Evolutionary conservation across 306 rosid genomes (phyloP).

Genomic region (Acacia melanoxylon): DNA sequence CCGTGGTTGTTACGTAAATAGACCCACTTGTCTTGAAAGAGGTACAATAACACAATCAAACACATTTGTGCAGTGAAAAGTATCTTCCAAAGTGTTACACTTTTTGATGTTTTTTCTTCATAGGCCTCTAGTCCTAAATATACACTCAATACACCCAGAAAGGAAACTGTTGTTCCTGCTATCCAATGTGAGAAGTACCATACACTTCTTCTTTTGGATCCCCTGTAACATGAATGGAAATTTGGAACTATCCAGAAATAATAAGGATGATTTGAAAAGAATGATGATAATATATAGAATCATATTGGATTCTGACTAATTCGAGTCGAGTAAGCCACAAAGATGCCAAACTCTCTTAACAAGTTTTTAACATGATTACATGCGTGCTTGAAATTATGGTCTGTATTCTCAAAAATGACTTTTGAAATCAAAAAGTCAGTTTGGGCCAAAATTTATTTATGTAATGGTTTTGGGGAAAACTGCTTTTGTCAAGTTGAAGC

Average conservation of each 20-base stretch:
- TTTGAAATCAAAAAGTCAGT: no score
- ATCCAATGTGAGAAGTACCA: conserved; percentile 84
- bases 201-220: conserved; percentile 65
- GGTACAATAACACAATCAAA: conserved; percentile 64
- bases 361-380: no score
- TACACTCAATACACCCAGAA: conserved; percentile 69
- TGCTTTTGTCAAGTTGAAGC: no score
- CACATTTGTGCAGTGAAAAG: conserved; percentile 68
- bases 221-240: conserved; percentile 43
- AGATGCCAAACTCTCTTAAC: not conserved
- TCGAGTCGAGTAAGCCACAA: not conserved
- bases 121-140: conserved; percentile 76
- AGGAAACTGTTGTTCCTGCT: conserved; percentile 60
- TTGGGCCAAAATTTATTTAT: no score
- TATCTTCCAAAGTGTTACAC: conserved; percentile 57
- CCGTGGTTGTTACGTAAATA: conserved; percentile 67
- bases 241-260: not conserved
- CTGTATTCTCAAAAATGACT: no score
- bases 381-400: no score
- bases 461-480: no score
- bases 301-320: not conserved
- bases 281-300: not conserved
- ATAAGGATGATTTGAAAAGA: not conserved
- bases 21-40: conserved; percentile 86
- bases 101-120: conserved; percentile 71